phyloP scores from a whole-genome alignment of 139 green algal species.

The Chlamydomonas asymmetrica region DNA sequence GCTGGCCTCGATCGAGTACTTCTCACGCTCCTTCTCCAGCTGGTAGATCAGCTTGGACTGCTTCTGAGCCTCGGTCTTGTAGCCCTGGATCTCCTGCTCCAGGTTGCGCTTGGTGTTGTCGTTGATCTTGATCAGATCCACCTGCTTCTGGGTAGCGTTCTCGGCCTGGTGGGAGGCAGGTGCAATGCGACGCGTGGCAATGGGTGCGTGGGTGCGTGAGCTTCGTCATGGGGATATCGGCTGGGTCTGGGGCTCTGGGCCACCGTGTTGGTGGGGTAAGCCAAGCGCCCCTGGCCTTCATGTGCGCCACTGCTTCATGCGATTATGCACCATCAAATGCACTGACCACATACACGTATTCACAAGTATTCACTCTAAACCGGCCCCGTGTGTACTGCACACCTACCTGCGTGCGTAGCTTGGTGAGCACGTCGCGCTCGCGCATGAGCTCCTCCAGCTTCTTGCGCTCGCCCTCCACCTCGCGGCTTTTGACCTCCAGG shows the following conservation, averaged over 20 bases:
- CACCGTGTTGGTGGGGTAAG: too few species aligned
- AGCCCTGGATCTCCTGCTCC: conserved; percentile 83
- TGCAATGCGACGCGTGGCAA: too few species aligned
- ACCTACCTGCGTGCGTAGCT: conserved; percentile 72
- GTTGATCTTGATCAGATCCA: conserved; percentile 86
- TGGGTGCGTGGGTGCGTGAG: too few species aligned
- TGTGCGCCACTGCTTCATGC: too few species aligned
- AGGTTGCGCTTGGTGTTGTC: conserved; percentile 86
- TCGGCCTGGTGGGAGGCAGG: conserved; percentile 59
- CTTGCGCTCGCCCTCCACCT: conserved; percentile 62
- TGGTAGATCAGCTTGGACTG: conserved; percentile 68
- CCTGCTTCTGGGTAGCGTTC: conserved; percentile 76
- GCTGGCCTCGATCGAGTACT: conserved; percentile 76
- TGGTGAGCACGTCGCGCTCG: conserved; percentile 89
- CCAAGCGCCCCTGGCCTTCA: too few species aligned
- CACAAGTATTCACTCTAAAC: too few species aligned
- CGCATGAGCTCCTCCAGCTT: conserved; percentile 83
- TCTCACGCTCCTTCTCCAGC: conserved; percentile 85
- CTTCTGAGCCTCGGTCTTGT: conserved; percentile 77
- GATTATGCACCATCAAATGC: too few species aligned
- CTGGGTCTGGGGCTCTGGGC: too few species aligned
- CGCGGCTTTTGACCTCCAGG: conserved; percentile 50
- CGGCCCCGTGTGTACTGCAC: too few species aligned
- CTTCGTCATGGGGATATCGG: too few species aligned
- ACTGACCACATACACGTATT: too few species aligned